These are phyloP conservation scores for Lodderomyces parapsilosis DNA, from an alignment of 1,139 yeast species.

Conservation along the genomic window DNA sequence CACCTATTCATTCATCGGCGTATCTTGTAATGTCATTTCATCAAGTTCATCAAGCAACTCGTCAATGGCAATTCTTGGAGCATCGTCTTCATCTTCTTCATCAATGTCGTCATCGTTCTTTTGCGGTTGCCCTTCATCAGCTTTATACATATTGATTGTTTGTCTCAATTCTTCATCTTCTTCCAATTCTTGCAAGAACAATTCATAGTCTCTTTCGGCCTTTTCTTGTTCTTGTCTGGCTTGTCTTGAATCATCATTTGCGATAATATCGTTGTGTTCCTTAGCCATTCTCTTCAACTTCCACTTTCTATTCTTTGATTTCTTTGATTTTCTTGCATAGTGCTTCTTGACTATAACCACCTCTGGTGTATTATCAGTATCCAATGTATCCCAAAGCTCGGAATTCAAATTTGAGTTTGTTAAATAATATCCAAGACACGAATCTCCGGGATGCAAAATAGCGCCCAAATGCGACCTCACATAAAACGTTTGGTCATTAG, in stretches of 20 bases:
- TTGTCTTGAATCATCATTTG: conserved; percentile 71
- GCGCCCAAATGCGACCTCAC: conserved; percentile 92
- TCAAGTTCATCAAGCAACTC: conserved; percentile 90
- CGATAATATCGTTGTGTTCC: conserved; percentile 86
- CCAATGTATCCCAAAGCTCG: conserved; percentile 75
- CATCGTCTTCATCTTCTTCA: conserved; percentile 60
- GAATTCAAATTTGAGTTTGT: conserved; percentile 84
- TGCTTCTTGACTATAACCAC: conserved; percentile 89
- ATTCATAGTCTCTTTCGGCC: conserved; percentile 93
- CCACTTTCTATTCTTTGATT: conserved; percentile 85
- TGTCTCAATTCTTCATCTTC: conserved; percentile 95
- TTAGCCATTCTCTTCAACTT: conserved; percentile 97
- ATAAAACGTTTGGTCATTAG: conserved; percentile 75
- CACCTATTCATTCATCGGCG: conserved; percentile 21
- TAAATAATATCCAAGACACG: conserved; percentile 86
- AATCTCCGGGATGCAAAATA: conserved; percentile 92
- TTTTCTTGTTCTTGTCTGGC: conserved; percentile 87
- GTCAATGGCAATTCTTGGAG: conserved; percentile 74
- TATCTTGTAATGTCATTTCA: conserved; percentile 77
- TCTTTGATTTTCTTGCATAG: conserved; percentile 77
- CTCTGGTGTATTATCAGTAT: conserved; percentile 71
- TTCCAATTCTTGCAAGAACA: conserved; percentile 95
- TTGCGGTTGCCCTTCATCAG: conserved; percentile 26
- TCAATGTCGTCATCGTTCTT: conserved; percentile 33
- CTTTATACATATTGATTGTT: conserved; percentile 83